Conservation (phyloP, 805 yeast genomes). For the Kazachstania taianensis region DNA sequence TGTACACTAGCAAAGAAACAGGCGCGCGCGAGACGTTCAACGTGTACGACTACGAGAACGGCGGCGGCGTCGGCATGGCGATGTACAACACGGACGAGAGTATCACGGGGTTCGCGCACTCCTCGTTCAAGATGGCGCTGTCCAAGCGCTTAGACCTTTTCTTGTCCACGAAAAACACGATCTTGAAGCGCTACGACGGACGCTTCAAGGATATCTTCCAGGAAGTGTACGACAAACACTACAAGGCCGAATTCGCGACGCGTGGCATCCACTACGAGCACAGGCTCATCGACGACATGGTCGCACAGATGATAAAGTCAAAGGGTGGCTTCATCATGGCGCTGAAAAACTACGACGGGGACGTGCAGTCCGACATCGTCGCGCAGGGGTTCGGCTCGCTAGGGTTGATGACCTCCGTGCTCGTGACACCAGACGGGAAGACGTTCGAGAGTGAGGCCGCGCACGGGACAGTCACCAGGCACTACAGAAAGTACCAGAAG, state of each 20-base stretch:
- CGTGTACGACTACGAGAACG: conserved; percentile 49
- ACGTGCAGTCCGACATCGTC: conserved; percentile 75
- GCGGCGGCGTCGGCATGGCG: conserved; percentile 60
- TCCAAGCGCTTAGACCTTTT: conserved; percentile 53
- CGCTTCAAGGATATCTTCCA: conserved; percentile 73
- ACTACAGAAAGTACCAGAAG: conserved; percentile 69
- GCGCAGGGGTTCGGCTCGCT: conserved; percentile 83
- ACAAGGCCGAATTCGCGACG: conserved; percentile 47
- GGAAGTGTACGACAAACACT: conserved; percentile 48
- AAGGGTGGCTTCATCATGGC: conserved; percentile 77
- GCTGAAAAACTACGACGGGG: conserved; percentile 78
- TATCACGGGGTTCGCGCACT: conserved; percentile 66
- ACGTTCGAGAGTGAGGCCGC: conserved; percentile 84
- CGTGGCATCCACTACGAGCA: conserved; percentile 66
- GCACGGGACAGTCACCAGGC: conserved; percentile 83
- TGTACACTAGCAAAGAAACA: conserved; percentile 54
- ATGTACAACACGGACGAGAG: conserved; percentile 81
- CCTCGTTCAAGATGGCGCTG: conserved; percentile 68
- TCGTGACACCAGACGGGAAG: conserved; percentile 77
- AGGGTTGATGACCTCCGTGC: conserved; percentile 76
- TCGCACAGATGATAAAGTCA: conserved; percentile 79
- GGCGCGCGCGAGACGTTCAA: conserved; percentile 14
- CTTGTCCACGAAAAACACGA: conserved; percentile 70
- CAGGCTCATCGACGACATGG: conserved; percentile 80
- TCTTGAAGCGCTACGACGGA: conserved; percentile 74